These are phyloP conservation scores for Calycina herbarum DNA, from an alignment of 2,329 filamentous ascomycete species.

Conservation along the genomic window DNA sequence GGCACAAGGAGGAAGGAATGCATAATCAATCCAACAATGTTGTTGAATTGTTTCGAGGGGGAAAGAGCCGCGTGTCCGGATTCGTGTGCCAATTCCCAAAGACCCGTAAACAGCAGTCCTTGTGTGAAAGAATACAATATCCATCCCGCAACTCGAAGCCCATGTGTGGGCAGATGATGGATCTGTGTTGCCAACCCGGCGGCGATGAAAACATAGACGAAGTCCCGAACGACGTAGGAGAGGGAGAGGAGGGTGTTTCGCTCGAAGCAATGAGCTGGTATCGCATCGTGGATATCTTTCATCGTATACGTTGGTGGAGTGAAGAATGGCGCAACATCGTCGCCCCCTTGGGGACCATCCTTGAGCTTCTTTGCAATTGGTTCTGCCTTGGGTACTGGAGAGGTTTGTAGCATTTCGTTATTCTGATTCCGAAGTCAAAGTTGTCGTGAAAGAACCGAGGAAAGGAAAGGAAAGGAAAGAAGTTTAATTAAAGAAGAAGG, in stretches of 20 bases:
- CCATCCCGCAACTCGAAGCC: slow-evolving; percentile 52
- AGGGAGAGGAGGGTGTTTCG: slow-evolving; percentile 52
- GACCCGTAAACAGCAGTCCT: slow-evolving; percentile 64
- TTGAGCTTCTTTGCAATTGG: neutral
- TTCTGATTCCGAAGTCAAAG: neutral
- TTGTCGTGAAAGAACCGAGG: neutral
- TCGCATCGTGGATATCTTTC: slow-evolving; percentile 44
- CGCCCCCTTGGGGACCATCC: neutral
- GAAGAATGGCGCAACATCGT: slow-evolving; percentile 20
- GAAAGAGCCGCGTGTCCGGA: slow-evolving; percentile 70
- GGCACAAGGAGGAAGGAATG: slow-evolving; percentile 68
- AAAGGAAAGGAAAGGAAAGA: neutral
- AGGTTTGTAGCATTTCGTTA: neutral
- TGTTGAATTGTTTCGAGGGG: slow-evolving; percentile 55
- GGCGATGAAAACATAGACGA: slow-evolving; percentile 49
- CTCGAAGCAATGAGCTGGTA: slow-evolving; percentile 62
- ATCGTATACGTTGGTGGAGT: slow-evolving; percentile 35
- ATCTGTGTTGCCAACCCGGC: slow-evolving; percentile 56
- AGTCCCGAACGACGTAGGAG: slow-evolving; percentile 57
- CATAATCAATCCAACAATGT: slow-evolving; percentile 61
- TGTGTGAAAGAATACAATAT: slow-evolving; percentile 61
- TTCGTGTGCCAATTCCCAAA: slow-evolving; percentile 73
- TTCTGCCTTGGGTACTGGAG: neutral
- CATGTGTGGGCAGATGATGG: slow-evolving; percentile 47
- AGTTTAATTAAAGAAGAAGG: neutral